Percentiles rank a stretch among this genome's conserved stretches.
These are phyloP conservation scores for Diospyros lotus DNA, from an alignment of 148 eudicot species.

Conservation along the genomic window DNA sequence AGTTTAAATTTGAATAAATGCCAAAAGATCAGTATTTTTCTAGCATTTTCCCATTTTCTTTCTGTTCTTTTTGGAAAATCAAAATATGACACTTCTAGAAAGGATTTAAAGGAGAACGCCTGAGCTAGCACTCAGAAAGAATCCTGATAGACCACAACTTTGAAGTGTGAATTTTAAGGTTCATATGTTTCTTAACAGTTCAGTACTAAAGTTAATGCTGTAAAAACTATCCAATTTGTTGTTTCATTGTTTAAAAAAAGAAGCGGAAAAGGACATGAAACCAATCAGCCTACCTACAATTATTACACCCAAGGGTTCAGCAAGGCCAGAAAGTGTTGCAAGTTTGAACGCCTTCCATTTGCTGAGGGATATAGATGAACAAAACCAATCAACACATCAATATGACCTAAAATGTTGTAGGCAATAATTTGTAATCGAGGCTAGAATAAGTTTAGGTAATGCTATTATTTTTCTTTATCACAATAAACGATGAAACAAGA, in stretches of 20 bases:
- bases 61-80: neutral
- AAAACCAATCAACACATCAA: slow-evolving; percentile 12
- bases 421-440: neutral
- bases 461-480: neutral
- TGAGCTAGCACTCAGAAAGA: neutral
- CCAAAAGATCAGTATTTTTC: neutral
- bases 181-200: neutral
- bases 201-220: neutral
- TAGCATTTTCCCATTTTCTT: neutral
- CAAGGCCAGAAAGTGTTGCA: slow-evolving; percentile 94
- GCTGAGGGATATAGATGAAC: slow-evolving; percentile 41
- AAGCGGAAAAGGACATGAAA: neutral
- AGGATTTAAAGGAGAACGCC: neutral
- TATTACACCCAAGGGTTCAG: slow-evolving; percentile 96
- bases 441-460: neutral
- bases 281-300: slow-evolving; percentile 61
- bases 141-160: neutral
- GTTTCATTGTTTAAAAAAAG: neutral
- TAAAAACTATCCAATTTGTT: neutral
- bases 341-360: slow-evolving; percentile 98
- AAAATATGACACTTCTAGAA: neutral
- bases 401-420: neutral
- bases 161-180: neutral
- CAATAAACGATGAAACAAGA: slow-evolving; percentile 3
- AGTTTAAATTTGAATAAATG: neutral